Evolutionary conservation across 805 yeast species (phyloP).

Genomic region (Nakazawaea molendinolei): DNA sequence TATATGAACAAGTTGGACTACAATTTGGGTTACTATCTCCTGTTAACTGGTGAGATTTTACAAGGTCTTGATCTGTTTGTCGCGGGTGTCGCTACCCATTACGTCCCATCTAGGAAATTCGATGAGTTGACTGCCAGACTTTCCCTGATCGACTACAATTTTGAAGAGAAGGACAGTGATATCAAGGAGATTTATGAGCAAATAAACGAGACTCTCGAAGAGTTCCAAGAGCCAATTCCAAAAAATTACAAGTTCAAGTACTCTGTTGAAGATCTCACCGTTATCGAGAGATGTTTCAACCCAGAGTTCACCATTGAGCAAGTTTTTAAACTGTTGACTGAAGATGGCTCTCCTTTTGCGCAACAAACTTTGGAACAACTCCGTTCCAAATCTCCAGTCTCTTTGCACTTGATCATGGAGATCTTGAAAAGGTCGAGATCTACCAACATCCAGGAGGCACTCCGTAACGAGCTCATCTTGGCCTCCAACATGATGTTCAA

Average conservation of each 20-base stretch:
- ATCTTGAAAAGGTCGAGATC: slow-evolving; percentile 55
- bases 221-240: slow-evolving; percentile 67
- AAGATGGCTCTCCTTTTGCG: slow-evolving; percentile 64
- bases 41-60: slow-evolving; percentile 78
- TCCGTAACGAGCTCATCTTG: slow-evolving; percentile 65
- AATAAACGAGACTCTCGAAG: slow-evolving; percentile 71
- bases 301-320: slow-evolving; percentile 39
- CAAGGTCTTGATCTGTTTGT: slow-evolving; percentile 75
- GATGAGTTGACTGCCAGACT: slow-evolving; percentile 59
- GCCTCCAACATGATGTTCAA: slow-evolving; percentile 70
- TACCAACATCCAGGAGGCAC: slow-evolving; percentile 55
- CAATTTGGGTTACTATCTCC: slow-evolving; percentile 77
- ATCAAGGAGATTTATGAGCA: slow-evolving; percentile 40
- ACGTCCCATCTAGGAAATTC: slow-evolving; percentile 61
- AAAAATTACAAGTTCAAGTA: slow-evolving; percentile 52
- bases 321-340: slow-evolving; percentile 44
- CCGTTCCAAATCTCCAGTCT: slow-evolving; percentile 65
- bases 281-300: slow-evolving; percentile 67
- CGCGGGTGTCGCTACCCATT: slow-evolving; percentile 88
- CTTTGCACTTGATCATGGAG: slow-evolving; percentile 66
- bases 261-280: slow-evolving; percentile 45
- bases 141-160: slow-evolving; percentile 41
- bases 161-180: neutral
- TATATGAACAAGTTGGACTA: slow-evolving; percentile 80
- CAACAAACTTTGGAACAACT: slow-evolving; percentile 46